phyloP scores from a whole-genome alignment of 73 alveolate genomes.

The Blepharisma stoltei region DNA sequence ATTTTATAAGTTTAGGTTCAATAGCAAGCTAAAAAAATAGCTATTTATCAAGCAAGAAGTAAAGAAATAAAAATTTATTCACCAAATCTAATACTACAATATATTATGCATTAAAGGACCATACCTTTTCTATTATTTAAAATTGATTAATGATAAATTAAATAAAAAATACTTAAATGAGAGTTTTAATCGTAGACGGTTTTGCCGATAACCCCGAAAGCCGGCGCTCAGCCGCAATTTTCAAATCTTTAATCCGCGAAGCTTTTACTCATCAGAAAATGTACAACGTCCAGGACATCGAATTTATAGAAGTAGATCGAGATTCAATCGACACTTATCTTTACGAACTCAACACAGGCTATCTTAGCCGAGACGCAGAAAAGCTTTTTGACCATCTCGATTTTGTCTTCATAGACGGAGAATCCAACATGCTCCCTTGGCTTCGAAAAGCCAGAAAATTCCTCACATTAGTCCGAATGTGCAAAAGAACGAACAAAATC shows the following conservation, averaged over 20 bases:
- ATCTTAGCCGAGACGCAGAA: slow-evolving; percentile 35
- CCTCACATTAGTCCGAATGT: slow-evolving; percentile 67
- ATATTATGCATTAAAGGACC: too few relatives aligned
- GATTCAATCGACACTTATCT: slow-evolving; percentile 44
- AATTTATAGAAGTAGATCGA: slow-evolving; percentile 31
- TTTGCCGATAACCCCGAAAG: slow-evolving; percentile 33
- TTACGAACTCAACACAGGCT: slow-evolving; percentile 50
- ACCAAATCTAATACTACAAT: too few relatives aligned
- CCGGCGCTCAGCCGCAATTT: slow-evolving; percentile 16
- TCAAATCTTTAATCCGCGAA: slow-evolving; percentile 35
- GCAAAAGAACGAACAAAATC: slow-evolving; percentile 75
- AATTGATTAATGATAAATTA: too few relatives aligned
- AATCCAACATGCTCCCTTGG: slow-evolving; percentile 81
- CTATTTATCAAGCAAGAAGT: too few relatives aligned
- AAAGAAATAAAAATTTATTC: too few relatives aligned
- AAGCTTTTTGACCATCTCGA: slow-evolving; percentile 72
- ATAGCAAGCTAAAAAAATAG: too few relatives aligned
- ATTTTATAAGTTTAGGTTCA: too few relatives aligned
- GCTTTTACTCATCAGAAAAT: slow-evolving; percentile 34
- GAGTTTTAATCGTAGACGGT: slow-evolving; percentile 53
- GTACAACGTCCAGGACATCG: slow-evolving; percentile 28
- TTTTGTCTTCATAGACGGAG: slow-evolving; percentile 82
- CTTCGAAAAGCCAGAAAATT: slow-evolving; percentile 57
- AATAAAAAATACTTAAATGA: slow-evolving; percentile 29
- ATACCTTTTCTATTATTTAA: too few relatives aligned